Evolutionary conservation across 2,329 filamentous ascomycete genomes (phyloP), one percentile per base, ranked within the genome.

Genomic region (Botryotinia narcissicola): DNA sequence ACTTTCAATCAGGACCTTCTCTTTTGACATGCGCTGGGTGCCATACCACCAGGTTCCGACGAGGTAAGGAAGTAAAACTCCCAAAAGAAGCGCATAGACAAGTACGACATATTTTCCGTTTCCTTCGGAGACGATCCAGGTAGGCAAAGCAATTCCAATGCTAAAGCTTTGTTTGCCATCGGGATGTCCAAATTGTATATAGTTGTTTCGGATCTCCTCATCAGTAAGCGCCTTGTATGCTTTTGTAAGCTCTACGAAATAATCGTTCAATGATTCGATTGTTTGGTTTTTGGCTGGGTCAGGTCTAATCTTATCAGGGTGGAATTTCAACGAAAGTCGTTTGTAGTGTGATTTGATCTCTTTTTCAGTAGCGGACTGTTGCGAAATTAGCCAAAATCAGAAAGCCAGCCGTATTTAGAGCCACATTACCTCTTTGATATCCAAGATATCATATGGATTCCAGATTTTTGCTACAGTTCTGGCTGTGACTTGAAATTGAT

Each of bases 1-100:
- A 83, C 93, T 98, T 81, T 96, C 93, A 81, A 98, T 92, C 72
- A 97, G 87, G 40, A 98, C 92, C 78, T 93, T 94, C 83, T 99
- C 97, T 84, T 95, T 97, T 54, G 96, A 98, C 83, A 93, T 90
- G 79, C 91, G 90, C 83, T 97, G 95, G 48, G 94, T 97, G 75
- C 97, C 96, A 81, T 99, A 99, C 96, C 96, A 99, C 96, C 96
- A 99, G 74, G 92, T 94, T 66, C 96, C 96, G 73, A 99, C 95
- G 66, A 96, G 86, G 82, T 97, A 99, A 4, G 96, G 96, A 70
- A 99, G 86, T 74, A 98, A 85, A 75, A 98, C 93, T 72, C 95
- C 96, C 70, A 99, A 90, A 57, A 98, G 87, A 48, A 92, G 83
- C 54, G 94, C 95, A 82, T 99, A 99, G 76, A 98, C 88, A 73